These are phyloP conservation scores for Syncephalastrum contaminatum DNA, from an alignment of 371 early-diverging fungal species.

Conservation along the genomic window DNA sequence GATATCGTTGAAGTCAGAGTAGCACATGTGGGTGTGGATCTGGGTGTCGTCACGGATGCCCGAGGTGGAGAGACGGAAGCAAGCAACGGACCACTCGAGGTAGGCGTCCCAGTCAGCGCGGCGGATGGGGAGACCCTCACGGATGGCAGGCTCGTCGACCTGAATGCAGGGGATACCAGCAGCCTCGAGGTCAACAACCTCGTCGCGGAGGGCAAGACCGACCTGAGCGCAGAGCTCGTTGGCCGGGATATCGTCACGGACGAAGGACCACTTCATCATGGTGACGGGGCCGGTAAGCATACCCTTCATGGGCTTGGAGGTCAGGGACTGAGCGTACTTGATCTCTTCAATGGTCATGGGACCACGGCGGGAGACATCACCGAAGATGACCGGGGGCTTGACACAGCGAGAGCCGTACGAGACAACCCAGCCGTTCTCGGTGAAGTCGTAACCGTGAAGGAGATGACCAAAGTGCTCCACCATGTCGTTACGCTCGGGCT, in stretches of 20 bases:
- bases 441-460: constrained; percentile 89
- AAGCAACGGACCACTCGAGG: constrained; percentile 92
- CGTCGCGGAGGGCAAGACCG: constrained; percentile 95
- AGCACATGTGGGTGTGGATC: constrained; percentile 97
- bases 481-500: constrained; percentile 97
- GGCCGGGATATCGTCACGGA: constrained; percentile 94
- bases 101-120: constrained; percentile 85
- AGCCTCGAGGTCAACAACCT: constrained; percentile 89
- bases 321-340: constrained; percentile 86
- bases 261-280: constrained; percentile 96
- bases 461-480: constrained; percentile 90
- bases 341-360: constrained; percentile 90
- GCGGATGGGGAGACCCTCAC: constrained; percentile 96
- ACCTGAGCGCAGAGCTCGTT: constrained; percentile 84
- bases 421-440: constrained; percentile 96
- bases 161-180: constrained; percentile 94
- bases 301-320: constrained; percentile 92
- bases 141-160: constrained; percentile 98
- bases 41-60: constrained; percentile 89
- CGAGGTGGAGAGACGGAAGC: constrained; percentile 89
- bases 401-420: constrained; percentile 96
- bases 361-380: constrained; percentile 88
- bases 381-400: constrained; percentile 89
- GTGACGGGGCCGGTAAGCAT: constrained; percentile 95
- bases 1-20: constrained; percentile 98